phyloP scores from a whole-genome alignment of 192 early-diverging fungal genomes.

The Entomortierella parvispora region DNA sequence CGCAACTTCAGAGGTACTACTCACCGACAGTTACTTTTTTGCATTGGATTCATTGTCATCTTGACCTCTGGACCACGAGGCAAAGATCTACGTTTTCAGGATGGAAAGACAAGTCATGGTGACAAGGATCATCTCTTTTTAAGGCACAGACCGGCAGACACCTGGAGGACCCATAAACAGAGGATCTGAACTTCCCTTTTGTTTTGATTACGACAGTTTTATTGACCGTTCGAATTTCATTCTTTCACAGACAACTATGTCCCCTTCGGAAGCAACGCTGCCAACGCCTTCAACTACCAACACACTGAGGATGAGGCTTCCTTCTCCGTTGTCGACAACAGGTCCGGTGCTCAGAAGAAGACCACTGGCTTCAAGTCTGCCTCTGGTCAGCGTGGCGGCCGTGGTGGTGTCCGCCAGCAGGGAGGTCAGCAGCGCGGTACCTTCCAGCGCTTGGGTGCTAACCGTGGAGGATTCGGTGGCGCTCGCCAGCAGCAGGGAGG shows the following conservation, averaged over 20 bases:
- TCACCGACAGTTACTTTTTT: background rate
- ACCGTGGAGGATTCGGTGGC: constrained; percentile 53
- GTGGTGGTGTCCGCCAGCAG: constrained; percentile 56
- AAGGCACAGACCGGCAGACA: too few species aligned
- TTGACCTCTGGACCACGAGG: background rate
- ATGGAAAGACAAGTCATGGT: too few species aligned
- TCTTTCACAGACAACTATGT: constrained; percentile 65
- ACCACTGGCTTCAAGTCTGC: constrained; percentile 59
- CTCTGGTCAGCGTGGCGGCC: constrained; percentile 56
- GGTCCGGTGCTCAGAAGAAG: constrained; percentile 74
- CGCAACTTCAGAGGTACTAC: constrained; percentile 53
- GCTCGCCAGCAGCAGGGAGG: constrained; percentile 42
- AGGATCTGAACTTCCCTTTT: background rate
- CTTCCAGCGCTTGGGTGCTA: constrained; percentile 47
- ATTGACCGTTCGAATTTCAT: background rate
- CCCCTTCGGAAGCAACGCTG: constrained; percentile 86
- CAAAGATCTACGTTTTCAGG: background rate
- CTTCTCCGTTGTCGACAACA: constrained; percentile 93
- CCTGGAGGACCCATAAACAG: too few species aligned
- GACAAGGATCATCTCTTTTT: too few species aligned
- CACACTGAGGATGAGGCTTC: constrained; percentile 93
- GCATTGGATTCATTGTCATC: background rate
- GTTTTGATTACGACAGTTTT: too few species aligned
- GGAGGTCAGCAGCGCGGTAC: constrained; percentile 52
- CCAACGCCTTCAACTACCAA: constrained; percentile 89